phyloP scores from a whole-genome alignment of 129 eudicot species.

The Smallanthus sonchifolius region DNA sequence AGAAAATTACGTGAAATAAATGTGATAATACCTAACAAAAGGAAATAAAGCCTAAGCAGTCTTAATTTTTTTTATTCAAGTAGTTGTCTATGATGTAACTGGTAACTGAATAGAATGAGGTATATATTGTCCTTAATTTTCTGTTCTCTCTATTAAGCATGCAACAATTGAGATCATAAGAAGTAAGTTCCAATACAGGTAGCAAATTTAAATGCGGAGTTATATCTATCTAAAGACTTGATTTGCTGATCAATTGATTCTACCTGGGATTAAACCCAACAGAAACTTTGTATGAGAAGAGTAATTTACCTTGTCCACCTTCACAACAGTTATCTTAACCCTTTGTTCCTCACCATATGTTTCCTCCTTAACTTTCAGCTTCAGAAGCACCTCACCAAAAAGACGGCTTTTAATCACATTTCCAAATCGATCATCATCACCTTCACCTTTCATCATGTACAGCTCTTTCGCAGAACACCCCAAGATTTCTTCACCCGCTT shows the following conservation, averaged over 20 bases:
- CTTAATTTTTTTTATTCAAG: background rate
- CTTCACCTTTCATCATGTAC: conserved; percentile 53
- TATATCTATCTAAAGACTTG: background rate
- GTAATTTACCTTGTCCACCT: conserved; percentile 68
- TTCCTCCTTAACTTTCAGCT: conserved; percentile 87
- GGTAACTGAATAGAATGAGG: background rate
- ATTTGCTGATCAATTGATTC: conserved; percentile 13
- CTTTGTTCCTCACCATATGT: conserved; percentile 80
- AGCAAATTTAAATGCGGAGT: background rate
- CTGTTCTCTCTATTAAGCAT: background rate
- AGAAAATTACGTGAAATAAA: too few relatives aligned
- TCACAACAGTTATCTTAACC: conserved; percentile 69
- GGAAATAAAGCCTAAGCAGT: background rate
- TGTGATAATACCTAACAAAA: too few relatives aligned
- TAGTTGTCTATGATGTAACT: background rate
- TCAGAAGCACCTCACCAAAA: conserved; percentile 50
- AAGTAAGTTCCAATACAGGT: background rate
- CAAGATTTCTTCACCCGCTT: conserved; percentile 78
- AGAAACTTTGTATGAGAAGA: conserved; percentile 51
- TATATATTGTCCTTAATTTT: background rate
- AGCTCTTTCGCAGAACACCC: conserved; percentile 79
- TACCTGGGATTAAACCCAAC: conserved; percentile 47
- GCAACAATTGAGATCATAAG: background rate
- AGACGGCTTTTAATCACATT: conserved; percentile 44
- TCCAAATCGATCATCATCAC: conserved; percentile 45